These are phyloP conservation scores for Lentinula lateritia DNA, from an alignment of 768 basidiomycete genomes.

Conservation along the genomic window DNA sequence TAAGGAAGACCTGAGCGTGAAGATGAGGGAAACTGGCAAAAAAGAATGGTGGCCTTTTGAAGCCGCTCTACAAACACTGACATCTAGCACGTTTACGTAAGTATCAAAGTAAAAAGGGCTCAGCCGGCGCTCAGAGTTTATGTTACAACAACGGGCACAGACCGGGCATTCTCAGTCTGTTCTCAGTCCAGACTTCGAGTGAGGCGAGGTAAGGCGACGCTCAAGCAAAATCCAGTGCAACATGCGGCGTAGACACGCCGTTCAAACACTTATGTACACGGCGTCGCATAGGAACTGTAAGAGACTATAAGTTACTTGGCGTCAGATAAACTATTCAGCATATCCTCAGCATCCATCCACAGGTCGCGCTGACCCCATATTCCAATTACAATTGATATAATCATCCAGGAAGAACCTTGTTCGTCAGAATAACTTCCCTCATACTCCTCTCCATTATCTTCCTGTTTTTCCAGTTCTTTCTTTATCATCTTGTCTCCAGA, in stretches of 20 bases:
- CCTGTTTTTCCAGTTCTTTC: not conserved
- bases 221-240: not conserved
- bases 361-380: conserved; percentile 79
- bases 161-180: not conserved
- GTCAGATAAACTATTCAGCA: conserved; percentile 25
- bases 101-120: not conserved
- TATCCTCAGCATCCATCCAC: conserved; percentile 70
- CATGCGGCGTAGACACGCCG: not conserved
- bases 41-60: not conserved
- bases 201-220: not conserved
- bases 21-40: not conserved
- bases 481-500: not conserved
- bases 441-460: not conserved
- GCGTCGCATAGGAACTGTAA: not conserved
- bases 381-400: conserved; percentile 56
- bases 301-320: not conserved
- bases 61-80: not conserved
- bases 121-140: not conserved
- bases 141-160: not conserved
- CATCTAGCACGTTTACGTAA: not conserved
- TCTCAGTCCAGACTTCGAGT: not conserved
- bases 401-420: conserved; percentile 66
- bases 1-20: not conserved
- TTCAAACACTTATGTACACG: not conserved
- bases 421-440: conserved; percentile 18